phyloP scores from a whole-genome alignment of 2,329 filamentous ascomycete species.

The Microsporum canis region DNA sequence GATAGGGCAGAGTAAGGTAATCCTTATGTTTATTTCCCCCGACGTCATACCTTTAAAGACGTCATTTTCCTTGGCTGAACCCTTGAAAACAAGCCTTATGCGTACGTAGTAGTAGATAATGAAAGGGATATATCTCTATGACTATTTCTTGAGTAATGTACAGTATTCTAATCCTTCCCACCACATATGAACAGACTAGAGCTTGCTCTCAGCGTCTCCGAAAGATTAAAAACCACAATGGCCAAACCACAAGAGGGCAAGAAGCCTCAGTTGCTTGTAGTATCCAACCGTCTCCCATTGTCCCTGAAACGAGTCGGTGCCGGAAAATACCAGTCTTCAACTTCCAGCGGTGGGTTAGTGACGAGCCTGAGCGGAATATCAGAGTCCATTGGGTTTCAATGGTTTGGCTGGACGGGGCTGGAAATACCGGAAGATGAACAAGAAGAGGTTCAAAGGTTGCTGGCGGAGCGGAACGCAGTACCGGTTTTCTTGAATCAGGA shows the following conservation, averaged over 20 bases:
- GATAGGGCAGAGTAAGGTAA: neutral
- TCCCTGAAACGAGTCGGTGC: constrained; percentile 80
- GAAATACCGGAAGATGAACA: constrained; percentile 72
- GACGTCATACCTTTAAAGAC: neutral
- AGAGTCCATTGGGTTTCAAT: constrained; percentile 81
- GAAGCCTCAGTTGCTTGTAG: constrained; percentile 42
- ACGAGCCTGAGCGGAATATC: constrained; percentile 77
- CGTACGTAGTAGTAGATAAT: neutral
- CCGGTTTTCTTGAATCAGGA: constrained; percentile 82
- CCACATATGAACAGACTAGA: too few relatives aligned
- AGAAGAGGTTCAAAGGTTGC: constrained; percentile 53
- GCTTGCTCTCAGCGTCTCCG: too few relatives aligned
- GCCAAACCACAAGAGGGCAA: neutral
- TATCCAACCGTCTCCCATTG: constrained; percentile 85
- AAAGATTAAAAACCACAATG: neutral
- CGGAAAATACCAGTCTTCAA: constrained; percentile 70
- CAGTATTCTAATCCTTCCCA: too few relatives aligned
- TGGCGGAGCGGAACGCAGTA: constrained; percentile 70
- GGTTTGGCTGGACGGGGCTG: constrained; percentile 92
- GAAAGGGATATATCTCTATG: neutral
- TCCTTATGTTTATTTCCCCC: neutral
- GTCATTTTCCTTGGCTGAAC: neutral
- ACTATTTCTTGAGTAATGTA: too few relatives aligned
- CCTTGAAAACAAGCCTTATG: neutral
- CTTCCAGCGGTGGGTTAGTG: constrained; percentile 86